A percentile compares a stretch with the other conserved stretches of the same genome.
Conservation (phyloP, 768 basidiomycete species). For the Mycena epipterygia region DNA sequence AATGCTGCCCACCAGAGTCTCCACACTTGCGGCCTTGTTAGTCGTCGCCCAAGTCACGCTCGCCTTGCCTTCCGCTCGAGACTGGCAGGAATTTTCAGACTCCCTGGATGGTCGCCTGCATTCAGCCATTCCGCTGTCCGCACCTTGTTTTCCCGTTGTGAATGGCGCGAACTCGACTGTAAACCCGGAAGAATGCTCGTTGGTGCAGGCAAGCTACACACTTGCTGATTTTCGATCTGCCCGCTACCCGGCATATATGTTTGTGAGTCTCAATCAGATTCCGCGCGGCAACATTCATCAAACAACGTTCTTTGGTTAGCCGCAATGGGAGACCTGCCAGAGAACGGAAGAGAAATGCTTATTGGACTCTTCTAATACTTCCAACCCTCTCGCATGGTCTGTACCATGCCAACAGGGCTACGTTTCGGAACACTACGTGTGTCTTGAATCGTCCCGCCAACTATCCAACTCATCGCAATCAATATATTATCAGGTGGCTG, state of each 20-base stretch:
- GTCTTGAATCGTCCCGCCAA: neutral
- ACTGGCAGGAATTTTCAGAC: neutral
- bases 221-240: slow-evolving; percentile 39
- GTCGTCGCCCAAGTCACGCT: neutral
- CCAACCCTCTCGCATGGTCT: slow-evolving; percentile 31
- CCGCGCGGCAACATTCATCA: neutral
- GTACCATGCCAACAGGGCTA: slow-evolving; percentile 38
- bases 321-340: slow-evolving; percentile 56
- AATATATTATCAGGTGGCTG: slow-evolving; percentile 7
- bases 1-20: neutral
- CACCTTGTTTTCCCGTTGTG: slow-evolving; percentile 49
- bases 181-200: slow-evolving; percentile 41
- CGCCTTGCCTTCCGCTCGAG: neutral
- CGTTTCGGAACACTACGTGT: slow-evolving; percentile 37
- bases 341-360: slow-evolving; percentile 43
- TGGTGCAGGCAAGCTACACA: slow-evolving; percentile 46
- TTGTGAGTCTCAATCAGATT: slow-evolving; percentile 31
- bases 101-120: slow-evolving; percentile 48
- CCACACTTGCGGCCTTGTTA: neutral
- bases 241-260: slow-evolving; percentile 47
- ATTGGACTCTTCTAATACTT: slow-evolving; percentile 42
- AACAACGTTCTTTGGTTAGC: slow-evolving; percentile 33
- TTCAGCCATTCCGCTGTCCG: slow-evolving; percentile 43
- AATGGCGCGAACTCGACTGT: slow-evolving; percentile 36
- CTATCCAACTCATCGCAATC: neutral